Percentiles rank a stretch among this genome's conserved stretches.
Evolutionary conservation across 139 green algal genomes (phyloP).

Genomic region (Chlorella ohadii): DNA sequence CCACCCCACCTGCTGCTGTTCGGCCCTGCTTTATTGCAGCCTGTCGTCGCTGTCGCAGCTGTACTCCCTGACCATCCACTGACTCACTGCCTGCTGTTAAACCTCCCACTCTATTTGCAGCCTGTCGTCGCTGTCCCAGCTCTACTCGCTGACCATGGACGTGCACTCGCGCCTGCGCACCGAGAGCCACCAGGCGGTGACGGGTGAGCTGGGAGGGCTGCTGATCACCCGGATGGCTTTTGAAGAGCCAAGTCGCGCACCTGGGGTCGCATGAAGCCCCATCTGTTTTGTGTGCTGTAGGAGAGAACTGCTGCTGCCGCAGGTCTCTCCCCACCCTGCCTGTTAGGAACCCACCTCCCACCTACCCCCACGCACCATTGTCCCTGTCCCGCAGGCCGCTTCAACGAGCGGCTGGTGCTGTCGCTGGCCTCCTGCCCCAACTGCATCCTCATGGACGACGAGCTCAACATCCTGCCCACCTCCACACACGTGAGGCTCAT

Average conservation of each 20-base stretch:
- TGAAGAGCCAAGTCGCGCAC: too few species aligned
- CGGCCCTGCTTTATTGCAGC: conserved; percentile 15
- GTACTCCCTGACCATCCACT: conserved; percentile 92
- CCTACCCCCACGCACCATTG: too few species aligned
- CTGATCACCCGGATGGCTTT: too few species aligned
- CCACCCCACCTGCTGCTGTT: too few species aligned
- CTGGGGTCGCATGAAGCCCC: too few species aligned
- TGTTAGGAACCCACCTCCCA: too few species aligned
- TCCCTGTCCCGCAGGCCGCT: conserved; percentile 69
- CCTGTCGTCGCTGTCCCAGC: conserved; percentile 88
- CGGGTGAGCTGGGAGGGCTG: not conserved
- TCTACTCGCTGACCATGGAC: conserved; percentile 99
- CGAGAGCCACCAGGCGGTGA: conserved; percentile 80
- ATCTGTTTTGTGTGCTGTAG: too few species aligned
- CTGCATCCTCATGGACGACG: conserved; percentile 97
- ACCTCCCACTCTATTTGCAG: conserved; percentile 10
- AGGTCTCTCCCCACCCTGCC: not conserved
- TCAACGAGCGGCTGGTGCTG: conserved; percentile 99
- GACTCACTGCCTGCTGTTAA: too few species aligned
- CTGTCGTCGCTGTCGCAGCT: conserved; percentile 92
- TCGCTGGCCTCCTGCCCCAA: conserved; percentile 83
- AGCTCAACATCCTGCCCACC: conserved; percentile 98
- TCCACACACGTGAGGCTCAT: conserved; percentile 67
- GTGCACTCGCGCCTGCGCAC: conserved; percentile 93
- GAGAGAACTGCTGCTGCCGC: not conserved